Conservation (phyloP, 169 alveolate species). For the Babesia caballi region DNA sequence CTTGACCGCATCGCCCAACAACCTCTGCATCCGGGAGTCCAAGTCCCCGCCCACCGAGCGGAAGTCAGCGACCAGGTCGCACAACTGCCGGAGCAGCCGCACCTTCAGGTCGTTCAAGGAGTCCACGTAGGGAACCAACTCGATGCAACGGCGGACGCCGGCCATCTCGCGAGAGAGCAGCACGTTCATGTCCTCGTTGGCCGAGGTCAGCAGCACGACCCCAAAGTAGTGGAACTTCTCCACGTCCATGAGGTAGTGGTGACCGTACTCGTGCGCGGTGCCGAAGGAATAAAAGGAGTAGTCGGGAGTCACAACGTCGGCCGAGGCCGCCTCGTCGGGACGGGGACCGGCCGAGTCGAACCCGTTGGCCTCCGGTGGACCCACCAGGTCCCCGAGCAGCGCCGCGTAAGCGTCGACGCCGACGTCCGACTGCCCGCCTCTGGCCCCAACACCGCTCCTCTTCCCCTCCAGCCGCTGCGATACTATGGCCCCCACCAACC, state of each 20-base stretch:
- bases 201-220: slow-evolving; percentile 13
- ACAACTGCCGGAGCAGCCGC: neutral
- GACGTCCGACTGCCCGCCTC: neutral
- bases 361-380: slow-evolving; percentile 17
- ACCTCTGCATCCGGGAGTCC: neutral
- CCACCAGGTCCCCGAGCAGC: slow-evolving; percentile 3
- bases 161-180: slow-evolving; percentile 15
- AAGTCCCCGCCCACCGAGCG: neutral
- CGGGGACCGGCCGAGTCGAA: neutral
- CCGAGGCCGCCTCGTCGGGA: neutral
- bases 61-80: slow-evolving; percentile 8
- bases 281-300: slow-evolving; percentile 16
- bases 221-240: slow-evolving; percentile 28
- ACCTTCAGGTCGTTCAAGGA: slow-evolving; percentile 21
- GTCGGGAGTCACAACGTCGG: neutral
- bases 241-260: slow-evolving; percentile 24
- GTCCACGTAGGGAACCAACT: slow-evolving; percentile 31
- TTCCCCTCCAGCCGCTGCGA: neutral
- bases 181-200: slow-evolving; percentile 13
- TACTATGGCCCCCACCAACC: neutral
- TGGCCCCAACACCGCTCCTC: neutral
- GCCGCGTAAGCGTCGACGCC: neutral
- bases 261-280: slow-evolving; percentile 20
- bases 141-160: slow-evolving; percentile 14
- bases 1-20: neutral